Evolutionary conservation across 768 basidiomycete genomes (phyloP).

Genomic region (Boletus insuetus): DNA sequence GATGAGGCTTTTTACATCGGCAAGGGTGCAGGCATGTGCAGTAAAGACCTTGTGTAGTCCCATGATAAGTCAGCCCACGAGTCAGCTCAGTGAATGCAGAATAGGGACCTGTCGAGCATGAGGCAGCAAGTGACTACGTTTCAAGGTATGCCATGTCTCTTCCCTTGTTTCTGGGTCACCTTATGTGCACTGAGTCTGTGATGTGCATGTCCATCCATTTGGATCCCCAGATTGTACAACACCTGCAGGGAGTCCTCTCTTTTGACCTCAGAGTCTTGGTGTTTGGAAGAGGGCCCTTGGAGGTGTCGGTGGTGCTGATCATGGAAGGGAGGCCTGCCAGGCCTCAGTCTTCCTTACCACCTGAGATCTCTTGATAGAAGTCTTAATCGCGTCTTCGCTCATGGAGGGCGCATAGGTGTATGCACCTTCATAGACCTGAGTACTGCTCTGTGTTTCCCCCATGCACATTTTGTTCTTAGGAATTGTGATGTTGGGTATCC

Average conservation of each 20-base stretch:
- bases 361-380: not conserved
- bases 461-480: conserved; percentile 36
- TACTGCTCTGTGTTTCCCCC: conserved; percentile 49
- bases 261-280: too few relatives aligned
- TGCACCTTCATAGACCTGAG: conserved; percentile 47
- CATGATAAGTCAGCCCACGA: conserved; percentile 52
- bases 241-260: too few relatives aligned
- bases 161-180: too few relatives aligned
- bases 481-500: conserved; percentile 89
- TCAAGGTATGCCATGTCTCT: conserved; percentile 57
- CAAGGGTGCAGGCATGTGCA: conserved; percentile 91
- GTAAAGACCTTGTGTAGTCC: conserved; percentile 81
- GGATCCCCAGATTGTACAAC: too few relatives aligned
- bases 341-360: conserved; percentile 42
- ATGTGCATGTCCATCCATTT: too few relatives aligned
- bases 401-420: conserved; percentile 79
- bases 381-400: not conserved
- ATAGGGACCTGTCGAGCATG: conserved; percentile 69
- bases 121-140: conserved; percentile 89
- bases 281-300: conserved; percentile 77
- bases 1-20: conserved; percentile 87
- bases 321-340: conserved; percentile 85
- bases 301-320: conserved; percentile 76
- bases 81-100: conserved; percentile 53
- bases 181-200: not conserved